phyloP scores from a whole-genome alignment of 2,329 filamentous ascomycete species.

The Rhynchosporium graminicola region DNA sequence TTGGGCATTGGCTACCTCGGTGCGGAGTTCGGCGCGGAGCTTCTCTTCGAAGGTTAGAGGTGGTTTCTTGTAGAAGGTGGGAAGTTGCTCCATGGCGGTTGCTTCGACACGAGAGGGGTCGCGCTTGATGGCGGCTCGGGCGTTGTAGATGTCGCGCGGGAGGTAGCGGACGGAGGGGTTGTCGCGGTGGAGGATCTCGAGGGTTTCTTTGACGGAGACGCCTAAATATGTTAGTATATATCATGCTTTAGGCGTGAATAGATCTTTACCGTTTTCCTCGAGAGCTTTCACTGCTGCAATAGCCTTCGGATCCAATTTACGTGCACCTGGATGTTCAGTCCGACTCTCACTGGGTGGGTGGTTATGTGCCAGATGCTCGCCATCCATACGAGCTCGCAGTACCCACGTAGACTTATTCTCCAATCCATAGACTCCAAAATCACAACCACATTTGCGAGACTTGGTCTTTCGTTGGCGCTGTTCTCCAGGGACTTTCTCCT shows the following conservation, averaged over 20 bases:
- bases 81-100: conserved; percentile 57
- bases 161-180: conserved; percentile 64
- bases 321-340: conserved; percentile 64
- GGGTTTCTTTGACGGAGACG: conserved; percentile 64
- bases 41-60: conserved; percentile 63
- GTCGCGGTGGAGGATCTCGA: conserved; percentile 64
- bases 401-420: conserved; percentile 69
- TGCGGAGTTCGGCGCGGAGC: conserved; percentile 61
- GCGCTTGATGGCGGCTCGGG: conserved; percentile 65
- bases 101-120: conserved; percentile 64
- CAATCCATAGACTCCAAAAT: conserved; percentile 70
- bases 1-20: conserved; percentile 59
- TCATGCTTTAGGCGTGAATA: background rate
- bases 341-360: conserved; percentile 67
- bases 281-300: conserved; percentile 66
- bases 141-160: conserved; percentile 68
- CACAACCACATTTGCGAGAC: conserved; percentile 68
- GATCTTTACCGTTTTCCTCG: conserved; percentile 62
- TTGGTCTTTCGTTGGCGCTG: conserved; percentile 60
- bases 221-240: conserved; percentile 49
- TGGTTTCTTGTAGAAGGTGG: conserved; percentile 67
- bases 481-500: conserved; percentile 44
- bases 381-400: conserved; percentile 63
- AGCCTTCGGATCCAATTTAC: conserved; percentile 67
- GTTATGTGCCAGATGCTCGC: conserved; percentile 60